Conservation (phyloP, 352 stramenopile species). For the Pythium rishiriense region DNA sequence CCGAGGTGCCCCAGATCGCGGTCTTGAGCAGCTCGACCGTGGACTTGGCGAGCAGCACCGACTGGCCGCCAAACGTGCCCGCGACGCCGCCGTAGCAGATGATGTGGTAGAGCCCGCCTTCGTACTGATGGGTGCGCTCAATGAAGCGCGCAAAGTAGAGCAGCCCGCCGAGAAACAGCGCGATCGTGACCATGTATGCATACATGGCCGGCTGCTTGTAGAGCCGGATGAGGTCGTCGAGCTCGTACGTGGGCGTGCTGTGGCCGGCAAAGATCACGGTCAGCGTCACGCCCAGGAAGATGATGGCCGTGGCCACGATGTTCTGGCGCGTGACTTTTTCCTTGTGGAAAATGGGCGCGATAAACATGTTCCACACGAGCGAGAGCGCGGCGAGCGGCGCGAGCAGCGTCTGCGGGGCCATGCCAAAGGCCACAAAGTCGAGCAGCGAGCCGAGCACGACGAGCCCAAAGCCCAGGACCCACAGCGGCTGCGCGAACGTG, state of each 20-base stretch:
- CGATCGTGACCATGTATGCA: slow-evolving; percentile 75
- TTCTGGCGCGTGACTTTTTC: slow-evolving; percentile 85
- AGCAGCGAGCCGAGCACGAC: slow-evolving; percentile 83
- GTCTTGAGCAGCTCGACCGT: slow-evolving; percentile 90
- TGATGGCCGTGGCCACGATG: slow-evolving; percentile 83
- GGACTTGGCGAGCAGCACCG: slow-evolving; percentile 87
- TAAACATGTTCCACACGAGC: slow-evolving; percentile 92
- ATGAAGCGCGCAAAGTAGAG: slow-evolving; percentile 75
- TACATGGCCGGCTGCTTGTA: slow-evolving; percentile 85
- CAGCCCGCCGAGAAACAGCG: slow-evolving; percentile 60
- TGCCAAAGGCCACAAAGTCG: slow-evolving; percentile 91
- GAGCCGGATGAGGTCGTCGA: slow-evolving; percentile 82
- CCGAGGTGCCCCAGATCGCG: slow-evolving; percentile 81
- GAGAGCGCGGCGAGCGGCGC: slow-evolving; percentile 86
- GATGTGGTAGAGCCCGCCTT: slow-evolving; percentile 76
- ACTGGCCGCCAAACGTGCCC: slow-evolving; percentile 89
- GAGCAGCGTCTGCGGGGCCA: slow-evolving; percentile 90
- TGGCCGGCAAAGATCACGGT: slow-evolving; percentile 90
- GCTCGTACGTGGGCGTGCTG: slow-evolving; percentile 83
- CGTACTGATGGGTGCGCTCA: slow-evolving; percentile 65
- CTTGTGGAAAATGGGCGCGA: slow-evolving; percentile 89
- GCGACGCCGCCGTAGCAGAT: slow-evolving; percentile 88
- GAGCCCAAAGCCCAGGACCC: slow-evolving; percentile 85
- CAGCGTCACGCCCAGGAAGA: slow-evolving; percentile 87
- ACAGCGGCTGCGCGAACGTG: slow-evolving; percentile 85